A percentile compares a stretch with the other conserved stretches of the same genome.
Conservation (phyloP, 768 basidiomycete genomes). For the Mycena belliarum region DNA sequence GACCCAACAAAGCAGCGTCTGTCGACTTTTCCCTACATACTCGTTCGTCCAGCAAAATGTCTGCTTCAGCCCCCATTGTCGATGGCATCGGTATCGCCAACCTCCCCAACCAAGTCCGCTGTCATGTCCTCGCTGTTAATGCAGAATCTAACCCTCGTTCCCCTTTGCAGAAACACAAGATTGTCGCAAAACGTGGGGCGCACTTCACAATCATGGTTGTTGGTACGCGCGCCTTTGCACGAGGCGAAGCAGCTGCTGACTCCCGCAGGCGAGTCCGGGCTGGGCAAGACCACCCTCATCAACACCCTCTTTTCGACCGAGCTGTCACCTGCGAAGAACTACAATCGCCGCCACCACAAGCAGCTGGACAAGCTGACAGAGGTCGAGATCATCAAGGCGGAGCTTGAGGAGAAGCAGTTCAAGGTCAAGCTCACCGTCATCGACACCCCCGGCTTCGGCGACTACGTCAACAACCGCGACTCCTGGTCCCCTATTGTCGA, state of each 20-base stretch:
- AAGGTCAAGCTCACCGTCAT: conserved; percentile 99
- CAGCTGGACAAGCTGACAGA: conserved; percentile 99
- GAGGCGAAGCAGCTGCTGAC: too few species aligned
- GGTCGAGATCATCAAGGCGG: conserved; percentile 98
- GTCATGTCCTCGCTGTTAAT: neutral
- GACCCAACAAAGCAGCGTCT: neutral
- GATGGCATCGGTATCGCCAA: conserved; percentile 95
- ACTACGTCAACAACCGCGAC: conserved; percentile 99
- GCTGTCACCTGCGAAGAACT: conserved; percentile 89
- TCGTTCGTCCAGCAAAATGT: conserved; percentile 38
- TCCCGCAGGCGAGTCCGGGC: conserved; percentile 83
- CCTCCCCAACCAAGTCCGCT: conserved; percentile 91
- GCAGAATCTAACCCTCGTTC: conserved; percentile 4
- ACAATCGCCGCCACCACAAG: conserved; percentile 85
- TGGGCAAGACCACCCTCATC: conserved; percentile 97
- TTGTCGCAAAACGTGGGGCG: conserved; percentile 94
- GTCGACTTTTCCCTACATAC: conserved; percentile 4
- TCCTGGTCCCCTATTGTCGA: conserved; percentile 98
- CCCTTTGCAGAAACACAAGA: conserved; percentile 87
- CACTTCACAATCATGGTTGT: conserved; percentile 99
- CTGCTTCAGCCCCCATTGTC: conserved; percentile 45
- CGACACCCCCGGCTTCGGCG: conserved; percentile 98
- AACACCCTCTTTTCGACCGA: conserved; percentile 99
- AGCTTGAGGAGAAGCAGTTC: conserved; percentile 98
- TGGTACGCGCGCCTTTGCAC: conserved; percentile 52